These are phyloP conservation scores for Kodamaea fukazawae DNA, from an alignment of 805 yeast species.

Conservation along the genomic window DNA sequence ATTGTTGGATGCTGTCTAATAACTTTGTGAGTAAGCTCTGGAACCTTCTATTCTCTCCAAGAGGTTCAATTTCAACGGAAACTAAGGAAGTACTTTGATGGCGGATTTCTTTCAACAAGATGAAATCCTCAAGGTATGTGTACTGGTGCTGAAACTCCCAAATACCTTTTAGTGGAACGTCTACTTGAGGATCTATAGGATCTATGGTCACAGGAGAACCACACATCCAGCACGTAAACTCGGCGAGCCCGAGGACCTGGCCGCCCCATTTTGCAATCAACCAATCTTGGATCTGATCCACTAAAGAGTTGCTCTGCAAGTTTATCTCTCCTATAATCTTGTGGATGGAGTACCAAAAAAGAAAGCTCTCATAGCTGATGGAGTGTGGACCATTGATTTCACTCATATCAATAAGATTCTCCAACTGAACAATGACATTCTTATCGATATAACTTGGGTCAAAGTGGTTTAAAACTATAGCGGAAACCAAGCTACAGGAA, in stretches of 20 bases:
- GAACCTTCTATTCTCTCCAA: conserved; percentile 5
- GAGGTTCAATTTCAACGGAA: conserved; percentile 4
- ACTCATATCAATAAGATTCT: conserved; percentile 50
- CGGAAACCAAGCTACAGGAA: conserved; percentile 32
- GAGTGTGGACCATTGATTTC: conserved; percentile 60
- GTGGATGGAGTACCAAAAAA: conserved; percentile 52
- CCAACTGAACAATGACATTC: conserved; percentile 44
- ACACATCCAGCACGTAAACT: conserved; percentile 46
- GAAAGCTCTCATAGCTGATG: conserved; percentile 45
- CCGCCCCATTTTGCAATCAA: conserved; percentile 49
- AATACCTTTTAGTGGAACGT: neutral
- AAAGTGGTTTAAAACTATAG: conserved; percentile 13
- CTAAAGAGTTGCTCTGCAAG: conserved; percentile 24
- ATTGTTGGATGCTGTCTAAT: conserved; percentile 8
- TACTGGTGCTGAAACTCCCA: neutral
- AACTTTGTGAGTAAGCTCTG: conserved; percentile 10
- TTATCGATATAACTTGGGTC: conserved; percentile 29
- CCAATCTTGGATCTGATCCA: conserved; percentile 49
- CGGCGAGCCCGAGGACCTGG: conserved; percentile 29
- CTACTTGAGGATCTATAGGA: neutral
- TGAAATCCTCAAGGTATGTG: conserved; percentile 8
- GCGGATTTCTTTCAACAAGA: conserved; percentile 5
- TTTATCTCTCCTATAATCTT: conserved; percentile 33
- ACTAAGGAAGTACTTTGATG: neutral
- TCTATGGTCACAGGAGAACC: conserved; percentile 16